Evolutionary conservation across 2,329 filamentous ascomycete species (phyloP).

Genomic region (Tympanopsis confertula): DNA sequence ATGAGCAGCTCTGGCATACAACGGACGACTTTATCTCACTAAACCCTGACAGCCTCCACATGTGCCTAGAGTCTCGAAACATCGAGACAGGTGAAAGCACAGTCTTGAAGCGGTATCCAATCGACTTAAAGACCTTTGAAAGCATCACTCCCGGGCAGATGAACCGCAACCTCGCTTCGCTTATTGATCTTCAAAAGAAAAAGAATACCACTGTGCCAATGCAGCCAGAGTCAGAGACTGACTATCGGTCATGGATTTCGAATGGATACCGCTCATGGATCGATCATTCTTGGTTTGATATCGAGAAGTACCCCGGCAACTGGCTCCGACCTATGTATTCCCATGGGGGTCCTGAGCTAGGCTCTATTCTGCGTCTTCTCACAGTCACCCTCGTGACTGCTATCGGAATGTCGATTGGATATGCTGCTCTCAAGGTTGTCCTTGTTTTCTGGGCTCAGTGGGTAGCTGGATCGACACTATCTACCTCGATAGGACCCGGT

Average conservation of each 20-base stretch:
- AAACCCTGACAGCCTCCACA: slow-evolving; percentile 25
- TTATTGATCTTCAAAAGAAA: slow-evolving; percentile 18
- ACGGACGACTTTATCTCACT: slow-evolving; percentile 18
- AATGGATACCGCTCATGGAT: too few species aligned
- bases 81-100: slow-evolving; percentile 16
- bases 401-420: neutral
- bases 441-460: neutral
- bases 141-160: slow-evolving; percentile 30
- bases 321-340: too few species aligned
- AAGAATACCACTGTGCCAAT: slow-evolving; percentile 9
- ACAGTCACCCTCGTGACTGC: neutral
- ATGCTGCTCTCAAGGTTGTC: neutral
- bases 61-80: slow-evolving; percentile 25
- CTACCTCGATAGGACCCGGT: too few species aligned
- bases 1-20: slow-evolving; percentile 25
- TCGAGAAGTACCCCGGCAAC: too few species aligned
- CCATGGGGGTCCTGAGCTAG: neutral
- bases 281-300: too few species aligned
- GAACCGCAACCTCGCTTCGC: slow-evolving; percentile 30
- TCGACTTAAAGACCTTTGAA: slow-evolving; percentile 31
- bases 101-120: slow-evolving; percentile 20
- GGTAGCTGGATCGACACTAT: too few species aligned
- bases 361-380: neutral
- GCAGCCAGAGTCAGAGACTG: too few species aligned
- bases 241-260: too few species aligned